Evolutionary conservation across 1,139 yeast species (phyloP).

Genomic region (Blastobotrys niveus): DNA sequence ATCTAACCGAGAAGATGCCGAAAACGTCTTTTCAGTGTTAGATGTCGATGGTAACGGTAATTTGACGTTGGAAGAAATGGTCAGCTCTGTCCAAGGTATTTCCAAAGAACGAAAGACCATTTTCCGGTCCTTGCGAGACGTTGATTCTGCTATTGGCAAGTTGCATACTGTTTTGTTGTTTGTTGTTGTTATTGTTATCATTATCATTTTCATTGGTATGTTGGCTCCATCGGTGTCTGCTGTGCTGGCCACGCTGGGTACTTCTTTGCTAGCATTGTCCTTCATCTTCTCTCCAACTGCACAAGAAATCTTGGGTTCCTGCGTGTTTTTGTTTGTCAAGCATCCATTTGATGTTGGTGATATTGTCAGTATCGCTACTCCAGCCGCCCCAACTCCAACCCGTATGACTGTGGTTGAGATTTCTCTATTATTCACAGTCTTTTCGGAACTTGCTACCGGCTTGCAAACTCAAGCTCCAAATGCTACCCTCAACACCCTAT

Average conservation of each 20-base stretch:
- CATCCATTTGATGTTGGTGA: constrained; percentile 43
- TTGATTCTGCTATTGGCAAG: constrained; percentile 39
- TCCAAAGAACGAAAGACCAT: constrained; percentile 36
- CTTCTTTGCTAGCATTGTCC: constrained; percentile 38
- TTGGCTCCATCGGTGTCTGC: constrained; percentile 40
- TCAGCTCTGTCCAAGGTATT: constrained; percentile 32
- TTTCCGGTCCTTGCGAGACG: constrained; percentile 36
- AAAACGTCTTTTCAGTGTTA: constrained; percentile 33
- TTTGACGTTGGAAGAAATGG: constrained; percentile 38
- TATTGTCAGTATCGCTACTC: constrained; percentile 31
- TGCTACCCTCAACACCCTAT: constrained; percentile 35
- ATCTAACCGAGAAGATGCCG: constrained; percentile 31
- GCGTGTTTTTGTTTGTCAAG: constrained; percentile 40
- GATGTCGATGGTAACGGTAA: constrained; percentile 38
- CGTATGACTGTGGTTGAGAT: constrained; percentile 33
- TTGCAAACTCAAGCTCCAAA: constrained; percentile 38
- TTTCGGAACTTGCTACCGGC: constrained; percentile 30
- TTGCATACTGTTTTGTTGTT: constrained; percentile 36
- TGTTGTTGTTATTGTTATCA: constrained; percentile 33
- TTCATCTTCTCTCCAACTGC: constrained; percentile 38
- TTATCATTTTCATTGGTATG: constrained; percentile 39
- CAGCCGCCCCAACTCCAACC: constrained; percentile 18
- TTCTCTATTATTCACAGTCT: constrained; percentile 37
- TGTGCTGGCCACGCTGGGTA: constrained; percentile 40
- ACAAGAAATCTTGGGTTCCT: constrained; percentile 39